Base-by-base conservation (phyloP, 371 early-diverging fungal genomes). In the Mortierella sp. region DNA sequence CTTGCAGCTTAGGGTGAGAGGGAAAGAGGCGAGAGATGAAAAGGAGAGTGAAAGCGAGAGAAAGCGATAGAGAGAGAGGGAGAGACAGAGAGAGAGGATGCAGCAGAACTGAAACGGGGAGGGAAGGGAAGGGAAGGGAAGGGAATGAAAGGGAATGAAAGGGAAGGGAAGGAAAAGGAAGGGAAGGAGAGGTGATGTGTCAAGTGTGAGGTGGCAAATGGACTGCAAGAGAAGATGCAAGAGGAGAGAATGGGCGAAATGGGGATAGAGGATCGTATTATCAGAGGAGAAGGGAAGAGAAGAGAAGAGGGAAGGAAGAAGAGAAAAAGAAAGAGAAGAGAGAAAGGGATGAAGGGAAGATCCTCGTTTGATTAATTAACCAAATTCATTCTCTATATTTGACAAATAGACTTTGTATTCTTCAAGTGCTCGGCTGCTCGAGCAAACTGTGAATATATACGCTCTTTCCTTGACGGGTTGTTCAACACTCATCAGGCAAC, bases 331-430 rank as follows among this genome's bases (percentile, higher is more conserved):
- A 44, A 73, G 54, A 50, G 26, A 42, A 54, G n/a, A 48, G 57
- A 58, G 42, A 26, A 50, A 70, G 44, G 16, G 57, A 19, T 1
- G 38, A 48, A 50, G 73, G 55, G 55, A 34, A 58, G 34, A 74
- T 58, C 42, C 47, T 71, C 38, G 72, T 31, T 52, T 48, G 73
- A 55, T 24, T 47, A 72, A 71, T 45, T 21, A 38, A 57, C n/a
- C 58, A 57, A 57, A 10, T 57, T 10, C 55, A 3, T 57, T 26
- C 9, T 57, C 28, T 14, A 3, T 60, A 34, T 31, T 60, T 31
- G 63, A 31, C 42, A 38, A 38, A 38, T 38, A 38, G 42, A 38
- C 42, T 38, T 38, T 38, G 5, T 38, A 38, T 1, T 5, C 42
- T 38, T 38, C n/a, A 38, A 38, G 42, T 38, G 42, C 42, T 38